phyloP scores from a whole-genome alignment of 306 rosid species.

The Neltuma alba region DNA sequence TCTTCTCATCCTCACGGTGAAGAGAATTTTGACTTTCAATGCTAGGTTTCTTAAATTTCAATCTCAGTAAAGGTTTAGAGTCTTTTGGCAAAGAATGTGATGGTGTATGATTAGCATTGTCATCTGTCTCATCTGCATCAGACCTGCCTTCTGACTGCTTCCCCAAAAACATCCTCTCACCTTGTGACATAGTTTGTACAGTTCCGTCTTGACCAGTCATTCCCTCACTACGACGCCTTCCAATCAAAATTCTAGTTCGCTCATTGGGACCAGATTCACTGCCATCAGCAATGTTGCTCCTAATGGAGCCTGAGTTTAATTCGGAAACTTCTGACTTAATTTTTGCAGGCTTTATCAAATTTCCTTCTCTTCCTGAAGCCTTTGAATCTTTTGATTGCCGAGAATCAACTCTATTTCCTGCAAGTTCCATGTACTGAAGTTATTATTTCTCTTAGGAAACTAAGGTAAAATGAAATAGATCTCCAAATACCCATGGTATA shows the following conservation, averaged over 20 bases:
- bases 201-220: constrained; percentile 42
- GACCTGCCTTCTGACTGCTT: constrained; percentile 67
- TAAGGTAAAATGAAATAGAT: constrained; percentile 10
- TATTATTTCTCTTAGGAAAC: constrained; percentile 14
- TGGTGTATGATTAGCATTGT: constrained; percentile 49
- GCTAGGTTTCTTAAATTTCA: constrained; percentile 82
- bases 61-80: constrained; percentile 70
- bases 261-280: constrained; percentile 46
- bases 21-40: constrained; percentile 67
- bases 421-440: constrained; percentile 33
- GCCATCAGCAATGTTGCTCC: constrained; percentile 57
- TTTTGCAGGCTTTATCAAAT: constrained; percentile 75
- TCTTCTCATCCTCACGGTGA: constrained; percentile 76
- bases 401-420: constrained; percentile 58
- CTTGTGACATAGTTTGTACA: constrained; percentile 45
- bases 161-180: constrained; percentile 47
- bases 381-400: constrained; percentile 60
- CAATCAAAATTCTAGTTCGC: constrained; percentile 37
- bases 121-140: constrained; percentile 52
- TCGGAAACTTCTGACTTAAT: constrained; percentile 61
- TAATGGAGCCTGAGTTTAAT: constrained; percentile 38
- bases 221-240: constrained; percentile 54
- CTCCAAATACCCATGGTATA: constrained; percentile 17
- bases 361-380: constrained; percentile 72
- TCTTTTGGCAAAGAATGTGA: constrained; percentile 75